phyloP scores from a whole-genome alignment of 83 land plant genomes.

The Thuja plicata region DNA sequence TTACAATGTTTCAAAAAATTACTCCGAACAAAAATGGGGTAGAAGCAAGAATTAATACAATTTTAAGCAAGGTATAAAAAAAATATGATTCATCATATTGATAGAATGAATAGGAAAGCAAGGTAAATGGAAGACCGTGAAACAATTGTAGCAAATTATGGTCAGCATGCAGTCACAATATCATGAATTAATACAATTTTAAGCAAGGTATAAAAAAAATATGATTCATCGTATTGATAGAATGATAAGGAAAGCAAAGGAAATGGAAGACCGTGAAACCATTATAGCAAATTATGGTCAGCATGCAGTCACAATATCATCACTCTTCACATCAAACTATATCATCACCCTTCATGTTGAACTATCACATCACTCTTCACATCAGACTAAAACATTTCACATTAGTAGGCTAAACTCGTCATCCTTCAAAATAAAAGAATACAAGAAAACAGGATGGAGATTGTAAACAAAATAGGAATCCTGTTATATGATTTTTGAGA shows the following conservation, averaged over 20 bases:
- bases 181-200: background rate
- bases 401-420: background rate
- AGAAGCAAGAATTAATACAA: background rate
- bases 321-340: background rate
- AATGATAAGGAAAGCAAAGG: background rate
- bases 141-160: background rate
- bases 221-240: background rate
- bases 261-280: background rate
- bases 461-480: background rate
- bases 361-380: background rate
- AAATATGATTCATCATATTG: background rate
- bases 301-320: background rate
- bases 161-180: background rate
- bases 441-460: background rate
- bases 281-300: background rate
- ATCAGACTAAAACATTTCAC: background rate
- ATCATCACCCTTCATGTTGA: no score
- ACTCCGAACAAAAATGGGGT: background rate
- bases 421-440: background rate
- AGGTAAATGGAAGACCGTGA: background rate
- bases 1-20: background rate
- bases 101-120: background rate
- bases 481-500: background rate
- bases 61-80: background rate
- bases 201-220: background rate